These are phyloP conservation scores for Metschnikowia cubensis DNA, from an alignment of 805 yeast genomes.

Conservation along the genomic window DNA sequence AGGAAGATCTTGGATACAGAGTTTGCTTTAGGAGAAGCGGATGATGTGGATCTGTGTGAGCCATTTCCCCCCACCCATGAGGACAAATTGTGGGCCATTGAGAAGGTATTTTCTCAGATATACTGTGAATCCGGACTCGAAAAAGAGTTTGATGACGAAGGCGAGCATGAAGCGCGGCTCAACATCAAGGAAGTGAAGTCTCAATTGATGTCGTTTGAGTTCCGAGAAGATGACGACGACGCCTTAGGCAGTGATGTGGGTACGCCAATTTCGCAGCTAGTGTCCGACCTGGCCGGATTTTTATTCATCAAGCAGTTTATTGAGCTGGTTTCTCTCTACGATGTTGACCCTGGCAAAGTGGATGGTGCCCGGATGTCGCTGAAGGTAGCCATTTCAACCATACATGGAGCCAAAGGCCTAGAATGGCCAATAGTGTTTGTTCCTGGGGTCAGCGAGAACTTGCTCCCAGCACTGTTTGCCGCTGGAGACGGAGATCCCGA, in stretches of 20 bases:
- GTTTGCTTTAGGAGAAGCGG: not conserved
- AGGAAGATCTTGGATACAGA: slow-evolving; percentile 8
- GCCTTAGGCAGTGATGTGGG: too few species aligned
- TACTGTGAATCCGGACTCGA: slow-evolving; percentile 28
- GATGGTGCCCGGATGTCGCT: slow-evolving; percentile 17
- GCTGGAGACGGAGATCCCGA: slow-evolving; percentile 23
- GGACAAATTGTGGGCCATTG: not conserved
- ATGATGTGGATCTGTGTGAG: too few species aligned
- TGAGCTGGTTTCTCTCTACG: slow-evolving; percentile 16
- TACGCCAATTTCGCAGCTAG: slow-evolving; percentile 3
- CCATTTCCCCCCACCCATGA: not conserved
- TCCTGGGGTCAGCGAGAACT: slow-evolving; percentile 64
- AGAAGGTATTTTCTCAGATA: slow-evolving; percentile 22
- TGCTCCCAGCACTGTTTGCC: slow-evolving; percentile 58
- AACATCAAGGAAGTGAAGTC: slow-evolving; percentile 40
- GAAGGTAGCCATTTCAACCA: slow-evolving; percentile 59
- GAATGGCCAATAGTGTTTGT: slow-evolving; percentile 94
- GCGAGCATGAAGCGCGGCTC: slow-evolving; percentile 26
- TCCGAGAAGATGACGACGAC: slow-evolving; percentile 20
- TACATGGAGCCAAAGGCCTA: slow-evolving; percentile 89
- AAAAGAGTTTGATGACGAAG: slow-evolving; percentile 25
- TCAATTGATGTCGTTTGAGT: slow-evolving; percentile 32
- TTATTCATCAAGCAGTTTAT: slow-evolving; percentile 11
- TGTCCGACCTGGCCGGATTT: slow-evolving; percentile 10
- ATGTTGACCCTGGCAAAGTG: slow-evolving; percentile 20